phyloP scores from a whole-genome alignment of 768 basidiomycete species.

The Termitomyces sp. region DNA sequence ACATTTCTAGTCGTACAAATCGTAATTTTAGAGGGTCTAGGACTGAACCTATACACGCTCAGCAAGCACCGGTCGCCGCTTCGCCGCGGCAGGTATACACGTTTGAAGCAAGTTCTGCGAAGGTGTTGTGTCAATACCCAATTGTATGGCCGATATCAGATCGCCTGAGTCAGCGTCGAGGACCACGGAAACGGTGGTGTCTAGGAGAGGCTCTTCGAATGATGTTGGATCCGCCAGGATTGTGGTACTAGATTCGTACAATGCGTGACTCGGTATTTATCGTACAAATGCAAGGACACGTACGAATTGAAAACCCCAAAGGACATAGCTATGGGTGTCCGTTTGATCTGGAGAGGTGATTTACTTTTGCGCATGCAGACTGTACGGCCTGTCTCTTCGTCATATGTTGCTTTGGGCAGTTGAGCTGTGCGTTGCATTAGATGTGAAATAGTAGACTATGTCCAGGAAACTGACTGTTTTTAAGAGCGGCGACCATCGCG shows the following conservation, averaged over 20 bases:
- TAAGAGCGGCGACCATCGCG: conserved; percentile 82
- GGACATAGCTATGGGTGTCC: conserved; percentile 45
- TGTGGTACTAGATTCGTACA: background rate
- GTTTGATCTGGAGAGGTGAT: conserved; percentile 40
- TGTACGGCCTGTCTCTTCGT: conserved; percentile 60
- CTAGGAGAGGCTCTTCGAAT: conserved; percentile 86
- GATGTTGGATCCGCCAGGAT: conserved; percentile 81
- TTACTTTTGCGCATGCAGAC: conserved; percentile 50
- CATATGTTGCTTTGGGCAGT: conserved; percentile 65
- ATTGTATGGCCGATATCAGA: conserved; percentile 47
- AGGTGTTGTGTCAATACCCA: conserved; percentile 34
- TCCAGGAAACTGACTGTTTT: conserved; percentile 57
- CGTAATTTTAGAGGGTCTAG: background rate
- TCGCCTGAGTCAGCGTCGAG: conserved; percentile 41
- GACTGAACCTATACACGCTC: background rate
- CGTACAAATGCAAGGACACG: conserved; percentile 20
- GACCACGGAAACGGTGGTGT: conserved; percentile 61
- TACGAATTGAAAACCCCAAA: conserved; percentile 86
- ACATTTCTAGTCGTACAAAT: conserved; percentile 4
- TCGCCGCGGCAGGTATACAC: conserved; percentile 22
- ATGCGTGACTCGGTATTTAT: background rate
- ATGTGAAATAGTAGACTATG: background rate
- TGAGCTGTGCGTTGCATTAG: conserved; percentile 38
- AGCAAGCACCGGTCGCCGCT: conserved; percentile 13
- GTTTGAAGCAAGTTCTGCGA: conserved; percentile 16